Evolutionary conservation across 2,329 filamentous ascomycete genomes (phyloP), one percentile per base, ranked within the genome.

Genomic region (Epichloe glyceriae): DNA sequence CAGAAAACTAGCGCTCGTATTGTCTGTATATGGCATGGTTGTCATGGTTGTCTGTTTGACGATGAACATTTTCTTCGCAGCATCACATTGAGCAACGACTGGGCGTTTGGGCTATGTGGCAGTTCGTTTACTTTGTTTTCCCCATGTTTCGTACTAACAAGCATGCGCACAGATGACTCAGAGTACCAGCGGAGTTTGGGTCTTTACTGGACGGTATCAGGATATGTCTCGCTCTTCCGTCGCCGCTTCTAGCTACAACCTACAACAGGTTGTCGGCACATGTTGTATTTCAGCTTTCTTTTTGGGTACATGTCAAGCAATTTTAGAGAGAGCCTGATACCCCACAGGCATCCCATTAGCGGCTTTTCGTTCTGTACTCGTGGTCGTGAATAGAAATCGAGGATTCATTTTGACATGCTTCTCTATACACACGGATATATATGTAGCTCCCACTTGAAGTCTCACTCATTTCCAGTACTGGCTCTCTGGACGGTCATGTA

Each of bases 11-110:
- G 83, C 88, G 49, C 71, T 96, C 45, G 83, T 73, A 0, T 71
- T 98, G 53, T 84, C 86, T 7, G 73, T 89, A 8, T 98, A 98
- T 62, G 93, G 93, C 19, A 58, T 88, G 8, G 69, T 86, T 46
- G 89, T 98, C 49, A 97, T 98, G 93, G 70, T 87, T 30, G 83
- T 91, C 46, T 97, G 90, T 64, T 69, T 98, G 59, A 71, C 80
- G 42, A 88, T 89, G 62, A 97, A 97, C 64, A 82, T 86, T 14
- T 86, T 95, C 60, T 89, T 93, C 59, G 74, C 80, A 47, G 78
- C 75, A 50, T 74, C 76, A 51, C 80, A 85, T 69, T 87, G 67
- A 50, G 58, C 34, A 57, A 20, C 58, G 53, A 54, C 39, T 34
- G 34, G 17, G 5, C 19, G 14, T 45, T 17, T 49, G 26, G 20